phyloP scores from a whole-genome alignment of 371 early-diverging fungal genomes.

The Mortierella sp. region DNA sequence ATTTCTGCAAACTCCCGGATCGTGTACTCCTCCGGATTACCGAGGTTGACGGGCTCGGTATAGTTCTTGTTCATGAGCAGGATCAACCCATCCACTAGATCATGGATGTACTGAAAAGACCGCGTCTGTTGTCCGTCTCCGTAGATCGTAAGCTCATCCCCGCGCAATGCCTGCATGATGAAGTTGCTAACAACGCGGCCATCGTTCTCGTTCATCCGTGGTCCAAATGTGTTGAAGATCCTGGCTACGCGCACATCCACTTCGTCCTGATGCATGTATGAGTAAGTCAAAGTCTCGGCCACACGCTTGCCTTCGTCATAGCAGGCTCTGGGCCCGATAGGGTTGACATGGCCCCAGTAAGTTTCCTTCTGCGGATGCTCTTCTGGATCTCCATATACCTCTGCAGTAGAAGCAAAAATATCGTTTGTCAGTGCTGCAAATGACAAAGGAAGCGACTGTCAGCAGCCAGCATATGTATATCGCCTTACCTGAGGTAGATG shows the following conservation, averaged over 20 bases:
- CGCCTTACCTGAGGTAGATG: constrained; percentile 88
- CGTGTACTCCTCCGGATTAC: constrained; percentile 91
- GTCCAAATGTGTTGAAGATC: constrained; percentile 88
- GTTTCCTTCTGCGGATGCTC: constrained; percentile 90
- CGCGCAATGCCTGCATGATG: constrained; percentile 86
- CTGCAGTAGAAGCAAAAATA: constrained; percentile 55
- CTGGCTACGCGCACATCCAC: constrained; percentile 89
- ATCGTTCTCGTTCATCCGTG: constrained; percentile 90
- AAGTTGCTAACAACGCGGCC: constrained; percentile 94
- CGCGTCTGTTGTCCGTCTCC: constrained; percentile 88
- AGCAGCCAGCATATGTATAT: no score
- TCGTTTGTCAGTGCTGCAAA: no score
- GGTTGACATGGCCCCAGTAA: constrained; percentile 92
- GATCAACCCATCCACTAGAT: constrained; percentile 88
- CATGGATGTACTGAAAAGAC: constrained; percentile 91
- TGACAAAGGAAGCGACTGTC: no score
- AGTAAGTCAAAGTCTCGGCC: constrained; percentile 88
- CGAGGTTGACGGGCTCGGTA: constrained; percentile 84
- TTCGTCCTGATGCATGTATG: constrained; percentile 82
- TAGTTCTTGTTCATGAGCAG: constrained; percentile 80
- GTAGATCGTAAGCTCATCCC: constrained; percentile 84
- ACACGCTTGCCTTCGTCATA: constrained; percentile 94
- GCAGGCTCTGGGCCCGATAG: constrained; percentile 87
- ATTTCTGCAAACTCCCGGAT: constrained; percentile 85
- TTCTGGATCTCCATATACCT: constrained; percentile 92